These are phyloP conservation scores for Leccinum arenicola DNA, from an alignment of 768 basidiomycete genomes.

Conservation along the genomic window DNA sequence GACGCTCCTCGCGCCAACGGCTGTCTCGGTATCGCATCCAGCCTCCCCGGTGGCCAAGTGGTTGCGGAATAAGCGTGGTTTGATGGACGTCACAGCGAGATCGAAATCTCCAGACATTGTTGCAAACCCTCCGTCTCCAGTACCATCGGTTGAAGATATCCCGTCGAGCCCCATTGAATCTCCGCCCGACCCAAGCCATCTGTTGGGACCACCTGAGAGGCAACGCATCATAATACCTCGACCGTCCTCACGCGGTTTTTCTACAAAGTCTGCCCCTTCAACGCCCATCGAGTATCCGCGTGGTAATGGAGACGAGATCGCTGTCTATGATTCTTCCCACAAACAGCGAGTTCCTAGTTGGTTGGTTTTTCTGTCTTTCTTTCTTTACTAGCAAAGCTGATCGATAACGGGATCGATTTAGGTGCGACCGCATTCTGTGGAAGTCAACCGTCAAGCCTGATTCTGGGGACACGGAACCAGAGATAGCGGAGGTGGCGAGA, in stretches of 20 bases:
- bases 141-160: conserved; percentile 25
- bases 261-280: conserved; percentile 28
- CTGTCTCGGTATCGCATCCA: conserved; percentile 30
- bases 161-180: conserved; percentile 21
- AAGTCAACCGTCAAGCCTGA: conserved; percentile 64
- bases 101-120: conserved; percentile 25
- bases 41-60: conserved; percentile 27
- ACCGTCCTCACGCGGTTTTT: conserved; percentile 28
- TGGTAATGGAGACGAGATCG: conserved; percentile 45
- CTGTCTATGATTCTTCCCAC: conserved; percentile 77
- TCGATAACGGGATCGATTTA: conserved; percentile 25
- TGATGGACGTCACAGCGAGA: conserved; percentile 7
- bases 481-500: conserved; percentile 27
- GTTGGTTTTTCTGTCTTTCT: conserved; percentile 38
- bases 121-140: conserved; percentile 25
- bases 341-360: conserved; percentile 85
- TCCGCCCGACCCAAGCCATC: conserved; percentile 1
- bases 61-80: conserved; percentile 27
- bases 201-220: conserved; percentile 22
- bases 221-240: conserved; percentile 23
- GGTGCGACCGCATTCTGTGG: conserved; percentile 86
- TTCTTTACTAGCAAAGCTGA: not conserved
- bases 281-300: conserved; percentile 37
- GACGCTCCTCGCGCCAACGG: conserved; percentile 39
- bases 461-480: conserved; percentile 40